These are phyloP conservation scores for Fusarium nurragi DNA, from an alignment of 2,329 filamentous ascomycete species.

Conservation along the genomic window DNA sequence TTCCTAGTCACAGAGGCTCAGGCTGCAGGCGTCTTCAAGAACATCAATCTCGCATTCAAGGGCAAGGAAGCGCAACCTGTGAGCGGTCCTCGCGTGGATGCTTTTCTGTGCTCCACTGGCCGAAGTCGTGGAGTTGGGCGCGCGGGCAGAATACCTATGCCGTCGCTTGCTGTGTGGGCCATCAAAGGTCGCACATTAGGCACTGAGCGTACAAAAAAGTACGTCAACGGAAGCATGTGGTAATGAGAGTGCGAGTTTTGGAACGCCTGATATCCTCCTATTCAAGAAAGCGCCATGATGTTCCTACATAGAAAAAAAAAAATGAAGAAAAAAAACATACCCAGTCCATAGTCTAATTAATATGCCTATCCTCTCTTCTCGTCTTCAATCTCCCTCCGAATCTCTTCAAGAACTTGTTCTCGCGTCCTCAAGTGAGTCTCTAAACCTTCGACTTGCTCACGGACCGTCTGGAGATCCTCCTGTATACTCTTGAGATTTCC, in stretches of 20 bases:
- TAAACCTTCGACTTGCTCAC: conserved; percentile 91
- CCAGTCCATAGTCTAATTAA: conserved; percentile 20
- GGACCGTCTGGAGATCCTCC: conserved; percentile 90
- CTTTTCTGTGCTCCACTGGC: conserved; percentile 59
- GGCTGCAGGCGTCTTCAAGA: conserved; percentile 62
- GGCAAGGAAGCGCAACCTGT: conserved; percentile 56
- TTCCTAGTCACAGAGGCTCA: conserved; percentile 70
- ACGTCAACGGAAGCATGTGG: conserved; percentile 60
- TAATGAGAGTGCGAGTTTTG: conserved; percentile 19
- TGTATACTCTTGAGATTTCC: conserved; percentile 78
- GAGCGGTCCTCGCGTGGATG: conserved; percentile 60
- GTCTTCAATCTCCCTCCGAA: conserved; percentile 85
- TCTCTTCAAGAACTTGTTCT: conserved; percentile 77
- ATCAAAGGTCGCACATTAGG: conserved; percentile 63
- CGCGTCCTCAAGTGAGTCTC: conserved; percentile 83
- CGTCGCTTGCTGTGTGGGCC: conserved; percentile 61
- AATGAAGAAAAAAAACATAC: conserved; percentile 24
- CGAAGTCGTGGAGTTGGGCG: conserved; percentile 61
- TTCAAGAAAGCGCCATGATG: conserved; percentile 43
- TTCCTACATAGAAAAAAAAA: conserved; percentile 41
- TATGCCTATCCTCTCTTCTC: conserved; percentile 71
- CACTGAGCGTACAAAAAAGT: conserved; percentile 55
- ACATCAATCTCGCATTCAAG: conserved; percentile 59
- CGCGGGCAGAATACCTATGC: conserved; percentile 57
- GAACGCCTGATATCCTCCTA: conserved; percentile 40